Base-by-base conservation (phyloP, 2,329 filamentous ascomycete genomes). In the Pseudogymnoascus sp. region DNA sequence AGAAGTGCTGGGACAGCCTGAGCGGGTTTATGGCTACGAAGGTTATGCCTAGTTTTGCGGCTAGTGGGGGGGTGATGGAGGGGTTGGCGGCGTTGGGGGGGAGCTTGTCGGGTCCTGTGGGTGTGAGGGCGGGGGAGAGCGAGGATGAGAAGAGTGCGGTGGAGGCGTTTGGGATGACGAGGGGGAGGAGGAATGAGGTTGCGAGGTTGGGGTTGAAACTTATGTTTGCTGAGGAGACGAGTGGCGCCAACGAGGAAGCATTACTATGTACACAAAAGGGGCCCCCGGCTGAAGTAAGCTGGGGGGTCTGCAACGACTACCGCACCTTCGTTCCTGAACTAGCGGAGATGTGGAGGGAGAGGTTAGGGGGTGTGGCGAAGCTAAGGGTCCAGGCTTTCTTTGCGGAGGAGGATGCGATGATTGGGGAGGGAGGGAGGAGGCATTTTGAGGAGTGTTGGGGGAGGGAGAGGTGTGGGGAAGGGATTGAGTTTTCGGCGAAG, bases 401-500 rank as follows among this genome's bases (percentile, higher is more conserved):
- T 65, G 74, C 73, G 1, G 72, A 69, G 14, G 71, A 68, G 2
- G 79, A 80, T 69, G 65, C 72, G 1, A 71, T 81, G 74, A 76
- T 77, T 49, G 77, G 76, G 0, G 71, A 72, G 45, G 69, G 69
- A 11, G 78, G 78, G 2, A 72, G 73, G 68, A 62, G 68, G 41
- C 80, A 78, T 69, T 77, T 79, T 59, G 72, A 78, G 62, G 52
- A 72, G 3, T 77, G 76, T 61, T 81, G 76, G 75, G 65, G 60
- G 19, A 63, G 67, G 11, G 71, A 69, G 5, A 69, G 65, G 10
- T 66, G 72, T 11, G 67, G 66, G 2, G 67, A 67, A 7, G 66
- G 65, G 0, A 67, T 79, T 29, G 70, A 75, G 52, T 75, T 78
- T n/a, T 61, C 68, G n/a, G 69, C 66, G 16, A 65, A 5, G 12